Evolutionary conservation across 1,284 basidiomycete genomes (phyloP).

Genomic region (Malassezia nana): DNA sequence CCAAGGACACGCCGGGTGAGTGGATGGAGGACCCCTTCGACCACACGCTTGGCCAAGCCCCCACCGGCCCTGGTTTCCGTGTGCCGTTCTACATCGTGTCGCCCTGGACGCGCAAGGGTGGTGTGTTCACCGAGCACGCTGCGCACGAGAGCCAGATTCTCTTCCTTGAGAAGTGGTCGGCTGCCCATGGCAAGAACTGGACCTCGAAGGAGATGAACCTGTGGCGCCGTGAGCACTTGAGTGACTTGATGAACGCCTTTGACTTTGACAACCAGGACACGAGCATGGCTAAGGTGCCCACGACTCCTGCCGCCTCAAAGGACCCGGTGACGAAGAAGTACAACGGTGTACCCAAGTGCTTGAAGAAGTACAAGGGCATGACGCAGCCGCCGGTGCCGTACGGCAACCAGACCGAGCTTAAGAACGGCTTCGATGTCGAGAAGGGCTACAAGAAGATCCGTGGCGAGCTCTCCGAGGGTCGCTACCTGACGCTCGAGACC

Average conservation of each 20-base stretch:
- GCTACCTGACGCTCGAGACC: conserved; percentile 23
- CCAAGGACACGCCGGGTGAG: conserved; percentile 21
- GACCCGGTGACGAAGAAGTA: conserved; percentile 17
- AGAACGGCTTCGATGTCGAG: conserved; percentile 17
- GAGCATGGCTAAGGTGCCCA: conserved; percentile 13
- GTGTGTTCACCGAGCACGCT: conserved; percentile 31
- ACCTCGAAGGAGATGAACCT: conserved; percentile 21
- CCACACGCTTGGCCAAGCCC: conserved; percentile 18
- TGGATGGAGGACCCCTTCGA: conserved; percentile 31
- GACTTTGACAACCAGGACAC: conserved; percentile 27
- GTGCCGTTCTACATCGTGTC: conserved; percentile 34
- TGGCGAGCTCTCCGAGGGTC: conserved; percentile 27
- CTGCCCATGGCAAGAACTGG: conserved; percentile 28
- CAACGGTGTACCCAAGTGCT: conserved; percentile 18
- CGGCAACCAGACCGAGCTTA: conserved; percentile 12
- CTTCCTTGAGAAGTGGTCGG: conserved; percentile 34
- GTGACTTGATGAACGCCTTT: conserved; percentile 30
- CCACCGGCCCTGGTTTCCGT: conserved; percentile 34
- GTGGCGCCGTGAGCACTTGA: conserved; percentile 31
- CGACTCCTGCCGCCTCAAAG: conserved; percentile 9
- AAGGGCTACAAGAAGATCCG: conserved; percentile 24
- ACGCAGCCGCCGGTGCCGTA: conserved; percentile 14
- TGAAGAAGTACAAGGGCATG: conserved; percentile 15
- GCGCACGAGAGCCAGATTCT: conserved; percentile 34
- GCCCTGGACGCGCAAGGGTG: conserved; percentile 31